Conservation (phyloP, 116 monocot species). For the Papilionanthe hybrid region DNA sequence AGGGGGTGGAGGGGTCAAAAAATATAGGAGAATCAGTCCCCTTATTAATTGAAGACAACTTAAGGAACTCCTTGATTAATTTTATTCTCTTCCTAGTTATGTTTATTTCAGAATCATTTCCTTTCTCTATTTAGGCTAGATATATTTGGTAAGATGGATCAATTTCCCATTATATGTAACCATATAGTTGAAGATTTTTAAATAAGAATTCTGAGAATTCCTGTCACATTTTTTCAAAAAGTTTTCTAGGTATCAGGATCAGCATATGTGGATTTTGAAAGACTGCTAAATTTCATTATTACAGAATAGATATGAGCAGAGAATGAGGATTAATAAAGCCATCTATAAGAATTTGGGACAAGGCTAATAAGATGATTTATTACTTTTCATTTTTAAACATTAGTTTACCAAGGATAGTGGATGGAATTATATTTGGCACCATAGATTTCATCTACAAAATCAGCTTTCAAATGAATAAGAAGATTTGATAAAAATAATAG, state of each 20-base stretch:
- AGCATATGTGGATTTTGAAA: not conserved
- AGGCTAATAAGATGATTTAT: not conserved
- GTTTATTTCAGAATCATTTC: too few relatives aligned
- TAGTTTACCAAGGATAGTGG: not conserved
- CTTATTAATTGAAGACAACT: too few relatives aligned
- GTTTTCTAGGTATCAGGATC: not conserved
- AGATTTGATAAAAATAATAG: not conserved
- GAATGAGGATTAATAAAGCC: not conserved
- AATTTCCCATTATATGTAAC: too few relatives aligned
- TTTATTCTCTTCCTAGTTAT: too few relatives aligned
- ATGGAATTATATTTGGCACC: not conserved
- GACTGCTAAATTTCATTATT: not conserved
- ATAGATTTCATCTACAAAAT: not conserved
- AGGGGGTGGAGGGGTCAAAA: too few relatives aligned
- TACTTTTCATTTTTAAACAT: not conserved
- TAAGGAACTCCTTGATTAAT: too few relatives aligned
- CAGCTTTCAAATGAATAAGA: not conserved
- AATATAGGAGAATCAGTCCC: too few relatives aligned
- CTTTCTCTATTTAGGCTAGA: too few relatives aligned
- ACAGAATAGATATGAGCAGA: not conserved
- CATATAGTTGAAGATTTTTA: too few relatives aligned
- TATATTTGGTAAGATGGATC: too few relatives aligned
- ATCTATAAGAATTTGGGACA: not conserved
- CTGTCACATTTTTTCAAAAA: too few relatives aligned
- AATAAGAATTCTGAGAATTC: too few relatives aligned